Evolutionary conservation across 148 eudicot species (phyloP).

Genomic region (Heliosperma pusillum): DNA sequence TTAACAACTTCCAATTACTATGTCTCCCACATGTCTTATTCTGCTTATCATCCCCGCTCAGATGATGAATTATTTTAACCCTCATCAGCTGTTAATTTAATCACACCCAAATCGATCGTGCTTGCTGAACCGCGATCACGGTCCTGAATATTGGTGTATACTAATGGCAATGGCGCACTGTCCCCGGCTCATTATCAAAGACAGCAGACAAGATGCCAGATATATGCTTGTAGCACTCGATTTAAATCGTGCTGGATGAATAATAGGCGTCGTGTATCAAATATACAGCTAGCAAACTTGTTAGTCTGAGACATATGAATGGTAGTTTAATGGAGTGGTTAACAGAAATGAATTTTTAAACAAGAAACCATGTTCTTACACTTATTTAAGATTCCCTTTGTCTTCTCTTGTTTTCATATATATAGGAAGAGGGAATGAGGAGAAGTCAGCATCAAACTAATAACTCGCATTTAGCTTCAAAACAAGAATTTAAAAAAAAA

Average conservation of each 20-base stretch:
- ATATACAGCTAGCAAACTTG: too few relatives aligned
- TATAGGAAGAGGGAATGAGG: neutral
- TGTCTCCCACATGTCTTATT: neutral
- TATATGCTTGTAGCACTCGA: too few relatives aligned
- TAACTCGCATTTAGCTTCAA: neutral
- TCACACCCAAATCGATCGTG: neutral
- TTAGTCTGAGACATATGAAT: too few relatives aligned
- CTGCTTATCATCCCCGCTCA: slow-evolving; percentile 9
- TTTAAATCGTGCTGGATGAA: too few relatives aligned
- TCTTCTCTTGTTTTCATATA: slow-evolving; percentile 16
- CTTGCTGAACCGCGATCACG: neutral
- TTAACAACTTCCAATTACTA: neutral
- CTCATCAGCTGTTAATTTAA: neutral
- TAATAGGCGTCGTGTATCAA: too few relatives aligned
- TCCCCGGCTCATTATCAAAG: neutral
- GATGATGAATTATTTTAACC: neutral
- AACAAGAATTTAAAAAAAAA: neutral
- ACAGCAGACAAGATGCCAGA: neutral
- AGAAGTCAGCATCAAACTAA: slow-evolving; percentile 4
- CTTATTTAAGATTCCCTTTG: slow-evolving; percentile 16
- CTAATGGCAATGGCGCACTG: neutral
- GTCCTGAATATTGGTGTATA: neutral
- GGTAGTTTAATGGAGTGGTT: too few relatives aligned
- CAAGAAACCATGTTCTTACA: neutral
- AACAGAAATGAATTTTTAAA: neutral